Evolutionary conservation across 78 protist genomes (phyloP), one percentile per base, ranked within the genome.

Genomic region (Cavenderia fasciculata): DNA sequence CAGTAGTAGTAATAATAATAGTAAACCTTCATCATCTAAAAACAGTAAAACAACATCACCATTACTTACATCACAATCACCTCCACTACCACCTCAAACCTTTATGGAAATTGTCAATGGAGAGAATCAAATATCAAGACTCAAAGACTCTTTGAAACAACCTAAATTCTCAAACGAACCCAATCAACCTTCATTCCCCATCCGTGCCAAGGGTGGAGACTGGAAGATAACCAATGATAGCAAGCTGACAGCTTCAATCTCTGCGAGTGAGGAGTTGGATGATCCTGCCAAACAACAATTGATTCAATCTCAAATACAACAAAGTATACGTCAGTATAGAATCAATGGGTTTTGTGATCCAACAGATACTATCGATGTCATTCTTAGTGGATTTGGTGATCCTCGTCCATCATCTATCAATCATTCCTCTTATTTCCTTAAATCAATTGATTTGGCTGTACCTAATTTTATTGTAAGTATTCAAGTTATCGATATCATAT

Each of bases 161-260:
- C 90, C 90, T 33, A 52, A 43, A 46, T 82, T 82, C 57, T 40
- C 16, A 41, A 16, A 52, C 6, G 88, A 79, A 74, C 36, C 49
- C 25, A 79, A 63, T 19, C 27, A 6, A 40, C 59, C 33, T 6
- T 54, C 40, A 4, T 68, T 68, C 36, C 90, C 90, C 4, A 56
- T 82, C 7, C 14, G 78, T 25, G 44, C 74, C 11, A 18, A 57
- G 8, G 78, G 70, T 2, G 76, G 78, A 0, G 61, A 82, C 57
- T 82, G 90, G 90, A 82, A 18, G 29, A 27, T 63, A 8, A n/a
- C 66, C 8, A 36, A 5, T 11, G 16, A 59, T 10, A 27, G 33
- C 10, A 10, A 62, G 41, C 5, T 21, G 38, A 11, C 43, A 19
- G 43, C 12, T 16, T 25, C 38, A 36, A 21, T 36, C 19, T 1